Base-by-base conservation (phyloP, 768 basidiomycete species). In the Gloeopeniophorella convolvens region DNA sequence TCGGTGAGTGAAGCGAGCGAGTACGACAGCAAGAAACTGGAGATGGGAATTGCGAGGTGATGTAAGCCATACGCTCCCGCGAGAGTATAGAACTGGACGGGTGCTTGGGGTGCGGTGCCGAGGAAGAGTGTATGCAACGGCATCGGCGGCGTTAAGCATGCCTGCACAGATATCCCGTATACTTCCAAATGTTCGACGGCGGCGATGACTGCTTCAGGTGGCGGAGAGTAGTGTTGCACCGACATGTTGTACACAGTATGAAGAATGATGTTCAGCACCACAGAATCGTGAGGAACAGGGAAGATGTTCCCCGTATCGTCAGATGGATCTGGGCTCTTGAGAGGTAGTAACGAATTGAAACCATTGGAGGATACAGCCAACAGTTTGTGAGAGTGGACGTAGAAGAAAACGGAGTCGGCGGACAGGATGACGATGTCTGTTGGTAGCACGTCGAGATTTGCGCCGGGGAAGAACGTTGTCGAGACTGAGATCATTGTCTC, bases 341-440 rank as follows among this genome's bases (percentile, higher is more conserved):
- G 59, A 4, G 82, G 75, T 16, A 92, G 66, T 34, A 80, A 72
- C 4, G 72, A 68, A 39, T 75, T 73, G 66, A 90, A 89, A 11
- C 65, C 67, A 55, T 89, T 91, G 27, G 69, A 66, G 11, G 89
- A 91, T 10, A 71, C 73, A 3, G 66, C 60, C 28, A 84, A 71
- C 35, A 91, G 68, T 44, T 78, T 59, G 35, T 78, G 69, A 0
- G 72, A 69, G 63, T 90, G 86, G 5, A 83, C 82, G 60, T 90
- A 90, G 73, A 92, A 92, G 66, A 89, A 88, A 33, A 92, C 86
- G 15, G 77, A 75, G 60, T 92, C 89, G 24, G 79, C 73, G 2
- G 86, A 82, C 47, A 89, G 68, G 42, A 89, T 67, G 57, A 84
- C 72, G 36, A 80, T 57, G 62, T 91, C 83, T 1, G 84, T 79